Conservation (phyloP, 2,329 filamentous ascomycete genomes). For the Pseudocercospora musae region DNA sequence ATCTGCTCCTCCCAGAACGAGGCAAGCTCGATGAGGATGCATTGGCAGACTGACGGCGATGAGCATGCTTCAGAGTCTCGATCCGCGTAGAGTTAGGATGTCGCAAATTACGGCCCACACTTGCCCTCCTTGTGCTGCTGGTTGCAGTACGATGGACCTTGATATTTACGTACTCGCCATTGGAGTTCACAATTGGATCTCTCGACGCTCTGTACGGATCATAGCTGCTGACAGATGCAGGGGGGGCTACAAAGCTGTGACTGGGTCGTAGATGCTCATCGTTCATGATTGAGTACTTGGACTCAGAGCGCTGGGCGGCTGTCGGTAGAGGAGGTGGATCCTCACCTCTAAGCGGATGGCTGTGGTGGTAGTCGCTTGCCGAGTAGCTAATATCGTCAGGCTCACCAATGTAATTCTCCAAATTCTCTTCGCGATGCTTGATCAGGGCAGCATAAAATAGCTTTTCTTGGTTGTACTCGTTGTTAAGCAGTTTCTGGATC, state of each 20-base stretch:
- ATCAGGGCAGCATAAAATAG: slow-evolving; percentile 84
- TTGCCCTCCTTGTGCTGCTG: slow-evolving; percentile 38
- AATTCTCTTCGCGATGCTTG: slow-evolving; percentile 76
- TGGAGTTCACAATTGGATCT: slow-evolving; percentile 46
- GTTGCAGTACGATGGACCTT: slow-evolving; percentile 58
- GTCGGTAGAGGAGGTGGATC: slow-evolving; percentile 38
- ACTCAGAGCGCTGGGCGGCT: slow-evolving; percentile 47
- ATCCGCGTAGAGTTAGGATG: slow-evolving; percentile 44
- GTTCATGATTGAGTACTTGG: slow-evolving; percentile 56
- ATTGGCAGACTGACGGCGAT: slow-evolving; percentile 25
- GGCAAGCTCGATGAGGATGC: slow-evolving; percentile 36
- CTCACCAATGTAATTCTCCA: slow-evolving; percentile 78
- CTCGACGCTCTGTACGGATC: slow-evolving; percentile 77
- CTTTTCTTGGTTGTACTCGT: slow-evolving; percentile 75
- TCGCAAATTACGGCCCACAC: slow-evolving; percentile 38
- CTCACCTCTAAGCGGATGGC: slow-evolving; percentile 40
- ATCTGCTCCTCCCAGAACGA: slow-evolving; percentile 32
- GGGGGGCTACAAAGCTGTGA: slow-evolving; percentile 50
- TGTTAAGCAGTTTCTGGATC: slow-evolving; percentile 59
- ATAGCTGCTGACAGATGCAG: slow-evolving; percentile 63
- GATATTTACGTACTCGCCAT: slow-evolving; percentile 63
- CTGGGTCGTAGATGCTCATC: slow-evolving; percentile 50
- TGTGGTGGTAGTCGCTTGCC: slow-evolving; percentile 85
- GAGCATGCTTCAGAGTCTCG: slow-evolving; percentile 35
- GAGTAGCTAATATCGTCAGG: slow-evolving; percentile 70